Base-by-base conservation (phyloP, 1,139 yeast species). In the Kodamaea anthophila region DNA sequence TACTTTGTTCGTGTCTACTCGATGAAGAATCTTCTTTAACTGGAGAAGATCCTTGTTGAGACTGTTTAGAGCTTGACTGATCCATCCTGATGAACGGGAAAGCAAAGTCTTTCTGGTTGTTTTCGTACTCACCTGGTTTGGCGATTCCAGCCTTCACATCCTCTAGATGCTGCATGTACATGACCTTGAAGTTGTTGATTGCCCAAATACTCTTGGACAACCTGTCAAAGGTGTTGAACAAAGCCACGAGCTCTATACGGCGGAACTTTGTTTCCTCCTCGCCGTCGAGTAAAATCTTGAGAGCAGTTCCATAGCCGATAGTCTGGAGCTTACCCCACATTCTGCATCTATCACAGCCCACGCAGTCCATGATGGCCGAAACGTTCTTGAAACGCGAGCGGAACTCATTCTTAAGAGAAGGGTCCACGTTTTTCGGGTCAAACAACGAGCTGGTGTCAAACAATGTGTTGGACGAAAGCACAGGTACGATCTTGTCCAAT, bases 281-380 rank as follows among this genome's bases (percentile, higher is more conserved):
- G 31, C 51, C 46, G 53, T 91, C 98, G 51, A 91, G 86, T 37
- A 91, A 62, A 15, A 88, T 71, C 57, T 91, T 91, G 49, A 93
- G 70, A 2, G 96, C 94, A 12, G 98, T 91, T 14, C 97, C 98
- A 53, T 91, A 91, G 15, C 98, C 98, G 13, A 93, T 86, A 2
- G 95, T 86, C 61, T 91, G 98, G 15, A 91, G 73, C 56, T 93
- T 91, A 11, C 98, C 98, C 98, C 98, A 91, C 60, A 93, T 66
- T 49, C 97, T 74, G 55, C 98, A 91, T 52, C 97, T 72, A 54
- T 91, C 98, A 61, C 98, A 91, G 21, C 96, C 96, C 28, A 91
- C 97, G 64, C 98, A 91, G 56, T 91, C 96, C 96, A 93, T 91
- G 30, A 91, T 76, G 30, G 85, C 82, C 18, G 94, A 80, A 19